These are phyloP conservation scores for Aquilaria sinensis DNA, from an alignment of 345 rosid genomes.

Conservation along the genomic window DNA sequence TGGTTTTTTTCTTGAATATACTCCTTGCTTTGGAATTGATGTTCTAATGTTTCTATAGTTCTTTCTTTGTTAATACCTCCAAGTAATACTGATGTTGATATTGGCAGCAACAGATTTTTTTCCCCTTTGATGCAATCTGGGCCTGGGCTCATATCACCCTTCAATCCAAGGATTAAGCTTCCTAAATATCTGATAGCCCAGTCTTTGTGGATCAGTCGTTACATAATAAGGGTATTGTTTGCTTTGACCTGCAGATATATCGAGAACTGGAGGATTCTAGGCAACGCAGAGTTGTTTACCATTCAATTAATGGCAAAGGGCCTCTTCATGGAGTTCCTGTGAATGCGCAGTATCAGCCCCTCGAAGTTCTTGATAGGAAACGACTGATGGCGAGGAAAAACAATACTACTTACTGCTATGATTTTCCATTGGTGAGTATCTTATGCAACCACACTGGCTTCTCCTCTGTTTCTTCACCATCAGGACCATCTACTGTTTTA, in stretches of 20 bases:
- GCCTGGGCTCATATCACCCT: too few species aligned
- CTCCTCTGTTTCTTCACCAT: not conserved
- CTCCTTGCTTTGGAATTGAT: too few species aligned
- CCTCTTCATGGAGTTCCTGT: constrained; percentile 65
- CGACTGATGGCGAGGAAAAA: constrained; percentile 82
- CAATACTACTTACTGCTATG: constrained; percentile 94
- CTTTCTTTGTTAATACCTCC: too few species aligned
- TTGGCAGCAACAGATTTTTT: too few species aligned
- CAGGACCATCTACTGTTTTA: not conserved
- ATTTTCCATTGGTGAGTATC: constrained; percentile 84
- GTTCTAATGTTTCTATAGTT: too few species aligned
- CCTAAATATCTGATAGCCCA: too few species aligned
- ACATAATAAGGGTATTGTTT: constrained; percentile 3
- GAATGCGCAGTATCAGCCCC: constrained; percentile 60
- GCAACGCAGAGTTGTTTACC: constrained; percentile 53
- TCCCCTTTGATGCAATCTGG: too few species aligned
- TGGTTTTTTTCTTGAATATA: too few species aligned
- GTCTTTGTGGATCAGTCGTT: too few species aligned
- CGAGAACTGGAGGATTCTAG: constrained; percentile 73
- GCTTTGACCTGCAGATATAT: constrained; percentile 56
- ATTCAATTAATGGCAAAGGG: constrained; percentile 52
- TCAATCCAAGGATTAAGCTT: too few species aligned
- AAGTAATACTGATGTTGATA: too few species aligned
- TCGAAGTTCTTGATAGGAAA: constrained; percentile 70
- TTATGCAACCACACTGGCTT: constrained; percentile 7